These are phyloP conservation scores for Lathyrus aphaca DNA, from an alignment of 306 rosid genomes.

Conservation along the genomic window DNA sequence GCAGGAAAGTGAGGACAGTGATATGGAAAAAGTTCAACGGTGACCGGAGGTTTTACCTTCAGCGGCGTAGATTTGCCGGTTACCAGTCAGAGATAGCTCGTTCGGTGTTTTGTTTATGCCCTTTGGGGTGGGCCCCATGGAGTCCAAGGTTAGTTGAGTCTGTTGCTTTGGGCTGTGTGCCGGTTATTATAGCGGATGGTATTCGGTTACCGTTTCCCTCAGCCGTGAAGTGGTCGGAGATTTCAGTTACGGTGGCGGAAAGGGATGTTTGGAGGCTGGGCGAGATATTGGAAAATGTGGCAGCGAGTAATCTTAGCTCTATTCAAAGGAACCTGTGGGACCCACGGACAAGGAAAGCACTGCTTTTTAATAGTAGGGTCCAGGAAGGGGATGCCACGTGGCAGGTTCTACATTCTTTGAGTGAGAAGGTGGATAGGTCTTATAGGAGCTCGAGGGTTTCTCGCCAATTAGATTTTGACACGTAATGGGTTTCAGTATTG, in stretches of 20 bases:
- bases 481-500: slow-evolving; percentile 6
- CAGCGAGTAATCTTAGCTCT: slow-evolving; percentile 63
- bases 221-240: slow-evolving; percentile 74
- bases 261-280: slow-evolving; percentile 68
- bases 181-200: slow-evolving; percentile 83
- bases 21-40: slow-evolving; percentile 74
- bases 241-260: slow-evolving; percentile 82
- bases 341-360: slow-evolving; percentile 59
- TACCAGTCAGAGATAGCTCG: slow-evolving; percentile 89
- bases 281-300: slow-evolving; percentile 71
- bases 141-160: slow-evolving; percentile 94
- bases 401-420: slow-evolving; percentile 59
- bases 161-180: slow-evolving; percentile 82
- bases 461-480: slow-evolving; percentile 44
- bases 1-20: slow-evolving; percentile 75
- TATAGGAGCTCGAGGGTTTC: slow-evolving; percentile 49
- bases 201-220: slow-evolving; percentile 70
- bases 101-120: slow-evolving; percentile 82
- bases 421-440: slow-evolving; percentile 60
- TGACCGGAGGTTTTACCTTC: slow-evolving; percentile 72
- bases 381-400: slow-evolving; percentile 95
- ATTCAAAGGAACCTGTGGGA: slow-evolving; percentile 77
- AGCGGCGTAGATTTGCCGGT: slow-evolving; percentile 74
- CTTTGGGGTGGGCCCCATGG: slow-evolving; percentile 99
- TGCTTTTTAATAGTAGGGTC: slow-evolving; percentile 55